Conservation (phyloP, 169 alveolate genomes). For the Plasmodium reichenowi region DNA sequence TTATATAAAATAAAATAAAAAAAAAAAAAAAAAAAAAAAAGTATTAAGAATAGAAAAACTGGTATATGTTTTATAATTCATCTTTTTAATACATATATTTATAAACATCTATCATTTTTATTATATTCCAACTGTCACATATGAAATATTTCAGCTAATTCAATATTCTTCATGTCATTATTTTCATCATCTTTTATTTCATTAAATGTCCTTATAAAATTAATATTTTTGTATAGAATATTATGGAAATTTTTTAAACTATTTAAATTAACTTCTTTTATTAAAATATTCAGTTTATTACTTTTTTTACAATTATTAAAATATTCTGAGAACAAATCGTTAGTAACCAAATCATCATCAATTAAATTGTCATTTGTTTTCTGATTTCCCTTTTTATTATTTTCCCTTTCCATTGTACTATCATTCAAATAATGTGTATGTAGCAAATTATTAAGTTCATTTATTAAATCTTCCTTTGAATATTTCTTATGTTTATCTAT, state of each 20-base stretch:
- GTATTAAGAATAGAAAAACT: too few relatives aligned
- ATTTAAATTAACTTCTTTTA: constrained; percentile 62
- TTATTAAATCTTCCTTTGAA: constrained; percentile 16
- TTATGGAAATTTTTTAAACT: constrained; percentile 41
- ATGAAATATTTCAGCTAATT: constrained; percentile 35
- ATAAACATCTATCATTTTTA: too few relatives aligned
- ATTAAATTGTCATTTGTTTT: constrained; percentile 11
- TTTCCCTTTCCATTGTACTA: not conserved
- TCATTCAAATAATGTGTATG: constrained; percentile 16
- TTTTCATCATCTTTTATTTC: constrained; percentile 16
- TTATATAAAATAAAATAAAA: too few relatives aligned
- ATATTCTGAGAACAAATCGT: constrained; percentile 70
- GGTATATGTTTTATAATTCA: too few relatives aligned
- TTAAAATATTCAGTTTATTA: constrained; percentile 45
- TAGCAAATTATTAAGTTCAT: constrained; percentile 50
- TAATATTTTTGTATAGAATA: constrained; percentile 49
- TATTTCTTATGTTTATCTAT: constrained; percentile 65
- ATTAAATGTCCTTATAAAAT: constrained; percentile 60
- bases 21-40: too few relatives aligned
- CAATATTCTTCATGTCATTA: not conserved
- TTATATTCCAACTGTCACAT: not conserved
- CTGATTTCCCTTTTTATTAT: not conserved
- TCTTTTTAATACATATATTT: too few relatives aligned
- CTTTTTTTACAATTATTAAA: constrained; percentile 51
- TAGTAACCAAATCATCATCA: constrained; percentile 64